phyloP scores from a whole-genome alignment of 345 rosid genomes.

The Combretum micranthum region DNA sequence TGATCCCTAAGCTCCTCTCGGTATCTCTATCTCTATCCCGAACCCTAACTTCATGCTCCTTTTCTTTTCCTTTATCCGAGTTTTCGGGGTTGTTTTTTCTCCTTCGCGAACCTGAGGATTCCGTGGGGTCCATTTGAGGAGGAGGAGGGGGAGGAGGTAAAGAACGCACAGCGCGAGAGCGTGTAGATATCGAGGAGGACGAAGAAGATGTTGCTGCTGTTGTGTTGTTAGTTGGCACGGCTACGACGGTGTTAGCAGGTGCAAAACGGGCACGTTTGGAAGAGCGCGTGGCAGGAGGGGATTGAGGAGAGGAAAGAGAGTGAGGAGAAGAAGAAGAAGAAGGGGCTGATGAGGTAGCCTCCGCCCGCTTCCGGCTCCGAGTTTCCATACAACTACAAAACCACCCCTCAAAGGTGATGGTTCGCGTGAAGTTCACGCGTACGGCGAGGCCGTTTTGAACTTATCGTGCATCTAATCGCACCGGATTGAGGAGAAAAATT shows the following conservation, averaged over 20 bases:
- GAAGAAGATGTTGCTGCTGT: constrained; percentile 9
- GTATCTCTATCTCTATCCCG: constrained; percentile 28
- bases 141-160: constrained; percentile 22
- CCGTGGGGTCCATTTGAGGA: constrained; percentile 69
- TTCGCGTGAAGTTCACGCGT: constrained; percentile 8
- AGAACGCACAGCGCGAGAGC: constrained; percentile 16
- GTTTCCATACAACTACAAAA: constrained; percentile 97
- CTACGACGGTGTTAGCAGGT: constrained; percentile 25
- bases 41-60: constrained; percentile 67
- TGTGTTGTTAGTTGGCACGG: constrained; percentile 8
- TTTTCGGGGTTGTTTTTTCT: constrained; percentile 32
- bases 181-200: constrained; percentile 9
- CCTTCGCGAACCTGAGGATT: constrained; percentile 73
- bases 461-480: constrained; percentile 34
- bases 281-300: constrained; percentile 76
- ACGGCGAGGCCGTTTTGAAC: constrained; percentile 34
- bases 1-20: constrained; percentile 37
- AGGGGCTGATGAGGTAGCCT: constrained; percentile 99
- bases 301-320: constrained; percentile 67
- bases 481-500: not conserved
- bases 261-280: constrained; percentile 68
- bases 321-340: constrained; percentile 32
- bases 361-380: constrained; percentile 99
- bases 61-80: constrained; percentile 85
- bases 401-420: constrained; percentile 31